phyloP scores from a whole-genome alignment of 2,329 filamentous ascomycete genomes.

The Aquanectria penicillioides region DNA sequence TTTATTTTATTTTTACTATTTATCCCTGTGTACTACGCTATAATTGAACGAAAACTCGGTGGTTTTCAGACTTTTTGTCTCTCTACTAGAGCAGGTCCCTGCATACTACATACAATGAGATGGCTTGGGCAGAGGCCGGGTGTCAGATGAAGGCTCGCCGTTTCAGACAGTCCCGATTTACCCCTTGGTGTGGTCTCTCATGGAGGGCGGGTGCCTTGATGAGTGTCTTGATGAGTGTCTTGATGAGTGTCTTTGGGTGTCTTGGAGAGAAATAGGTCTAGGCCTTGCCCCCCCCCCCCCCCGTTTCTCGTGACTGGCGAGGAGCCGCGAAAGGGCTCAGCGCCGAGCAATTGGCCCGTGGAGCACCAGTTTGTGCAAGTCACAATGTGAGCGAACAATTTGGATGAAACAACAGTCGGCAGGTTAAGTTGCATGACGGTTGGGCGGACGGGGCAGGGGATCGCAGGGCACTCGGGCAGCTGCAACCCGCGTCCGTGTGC shows the following conservation, averaged over 20 bases:
- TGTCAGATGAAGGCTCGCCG: background rate
- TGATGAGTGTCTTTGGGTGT: background rate
- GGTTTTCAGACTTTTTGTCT: background rate
- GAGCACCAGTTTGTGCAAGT: background rate
- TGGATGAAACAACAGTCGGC: constrained; percentile 22
- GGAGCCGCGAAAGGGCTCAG: background rate
- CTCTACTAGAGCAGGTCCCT: constrained; percentile 1
- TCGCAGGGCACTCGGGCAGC: background rate
- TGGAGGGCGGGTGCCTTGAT: background rate
- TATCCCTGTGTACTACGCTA: constrained; percentile 7
- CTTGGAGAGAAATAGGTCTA: background rate
- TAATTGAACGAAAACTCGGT: background rate
- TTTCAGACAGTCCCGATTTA: background rate
- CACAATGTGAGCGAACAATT: constrained; percentile 15
- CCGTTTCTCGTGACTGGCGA: background rate
- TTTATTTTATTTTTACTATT: constrained; percentile 20
- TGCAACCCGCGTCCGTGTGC: background rate
- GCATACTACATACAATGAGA: constrained; percentile 6
- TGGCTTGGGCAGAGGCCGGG: background rate
- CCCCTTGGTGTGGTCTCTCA: constrained; percentile 1
- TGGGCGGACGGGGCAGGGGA: background rate
- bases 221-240: background rate
- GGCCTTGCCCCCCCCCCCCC: background rate
- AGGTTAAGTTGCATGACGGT: constrained; percentile 8
- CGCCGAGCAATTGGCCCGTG: background rate